Evolutionary conservation across 768 basidiomycete species (phyloP).

Genomic region (Tephrocybe sp.): DNA sequence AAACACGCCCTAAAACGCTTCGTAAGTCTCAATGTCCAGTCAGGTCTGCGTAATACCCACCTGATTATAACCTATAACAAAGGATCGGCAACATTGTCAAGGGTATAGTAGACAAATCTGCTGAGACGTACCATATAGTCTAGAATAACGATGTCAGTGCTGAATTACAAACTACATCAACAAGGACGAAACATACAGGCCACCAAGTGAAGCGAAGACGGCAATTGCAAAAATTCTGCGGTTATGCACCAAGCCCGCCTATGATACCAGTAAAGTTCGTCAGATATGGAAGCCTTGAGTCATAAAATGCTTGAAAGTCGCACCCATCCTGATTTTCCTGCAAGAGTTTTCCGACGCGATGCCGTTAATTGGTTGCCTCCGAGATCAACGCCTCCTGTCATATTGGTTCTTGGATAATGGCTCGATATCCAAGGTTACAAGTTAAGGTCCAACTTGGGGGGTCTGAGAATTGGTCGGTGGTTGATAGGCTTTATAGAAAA

Average conservation of each 20-base stretch:
- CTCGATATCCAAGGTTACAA: not conserved
- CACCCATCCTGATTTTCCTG: slow-evolving; percentile 71
- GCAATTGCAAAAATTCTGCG: slow-evolving; percentile 64
- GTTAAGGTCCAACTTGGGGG: not conserved
- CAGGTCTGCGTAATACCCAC: too few species aligned
- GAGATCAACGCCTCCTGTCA: slow-evolving; percentile 45
- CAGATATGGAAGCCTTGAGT: not conserved
- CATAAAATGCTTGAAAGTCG: slow-evolving; percentile 16
- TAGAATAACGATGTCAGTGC: slow-evolving; percentile 23
- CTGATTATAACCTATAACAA: slow-evolving; percentile 60
- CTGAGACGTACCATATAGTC: slow-evolving; percentile 54
- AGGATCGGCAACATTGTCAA: not conserved
- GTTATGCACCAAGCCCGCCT: slow-evolving; percentile 70
- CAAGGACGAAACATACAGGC: slow-evolving; percentile 47
- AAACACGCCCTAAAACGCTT: slow-evolving; percentile 83
- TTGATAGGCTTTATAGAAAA: slow-evolving; percentile 7
- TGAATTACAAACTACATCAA: not conserved
- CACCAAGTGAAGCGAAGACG: slow-evolving; percentile 78
- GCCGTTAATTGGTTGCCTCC: slow-evolving; percentile 33
- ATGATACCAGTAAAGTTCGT: slow-evolving; percentile 4
- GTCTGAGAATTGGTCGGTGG: not conserved
- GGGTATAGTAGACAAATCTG: not conserved
- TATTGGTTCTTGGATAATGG: slow-evolving; percentile 17
- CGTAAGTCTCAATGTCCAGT: too few species aligned
- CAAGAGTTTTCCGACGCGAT: slow-evolving; percentile 51